A percentile compares a stretch with the other conserved stretches of the same genome.
Conservation (phyloP, 371 early-diverging fungal genomes). For the Mucor velutinosus region DNA sequence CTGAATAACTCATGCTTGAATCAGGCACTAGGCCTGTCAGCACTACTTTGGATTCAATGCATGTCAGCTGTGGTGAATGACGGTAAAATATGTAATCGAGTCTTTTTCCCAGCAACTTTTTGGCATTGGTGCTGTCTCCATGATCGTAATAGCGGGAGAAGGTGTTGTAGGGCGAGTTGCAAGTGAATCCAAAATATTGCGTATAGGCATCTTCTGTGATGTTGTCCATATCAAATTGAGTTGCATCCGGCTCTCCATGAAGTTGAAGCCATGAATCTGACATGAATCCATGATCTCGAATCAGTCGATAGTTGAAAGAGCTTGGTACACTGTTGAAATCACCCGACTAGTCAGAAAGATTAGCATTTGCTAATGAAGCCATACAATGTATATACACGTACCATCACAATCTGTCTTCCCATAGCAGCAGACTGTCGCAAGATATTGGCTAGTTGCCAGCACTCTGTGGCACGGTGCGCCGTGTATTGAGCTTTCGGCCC, state of each 20-base stretch:
- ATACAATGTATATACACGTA: conserved; percentile 31
- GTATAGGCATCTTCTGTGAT: conserved; percentile 8
- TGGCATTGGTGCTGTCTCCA: not conserved
- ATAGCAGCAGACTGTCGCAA: conserved; percentile 37
- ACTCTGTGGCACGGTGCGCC: conserved; percentile 48
- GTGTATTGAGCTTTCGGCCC: conserved; percentile 38
- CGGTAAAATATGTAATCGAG: conserved; percentile 57
- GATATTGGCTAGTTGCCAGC: conserved; percentile 51
- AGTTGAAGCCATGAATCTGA: conserved; percentile 48
- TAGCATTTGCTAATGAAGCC: not conserved
- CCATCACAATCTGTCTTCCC: conserved; percentile 52
- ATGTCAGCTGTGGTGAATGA: conserved; percentile 29
- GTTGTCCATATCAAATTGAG: conserved; percentile 4
- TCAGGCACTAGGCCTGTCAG: conserved; percentile 36
- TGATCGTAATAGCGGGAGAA: conserved; percentile 35
- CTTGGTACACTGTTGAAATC: conserved; percentile 53
- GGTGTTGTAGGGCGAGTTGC: conserved; percentile 52
- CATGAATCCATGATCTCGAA: conserved; percentile 44
- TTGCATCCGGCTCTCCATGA: conserved; percentile 29
- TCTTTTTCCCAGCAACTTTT: conserved; percentile 36
- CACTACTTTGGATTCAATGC: conserved; percentile 35
- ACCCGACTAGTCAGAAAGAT: conserved; percentile 33
- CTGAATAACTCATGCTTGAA: conserved; percentile 40
- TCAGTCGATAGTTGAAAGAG: conserved; percentile 35
- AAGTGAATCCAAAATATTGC: conserved; percentile 43